Conservation (phyloP, 768 basidiomycete species). For the Hemileccinum impolitum region DNA sequence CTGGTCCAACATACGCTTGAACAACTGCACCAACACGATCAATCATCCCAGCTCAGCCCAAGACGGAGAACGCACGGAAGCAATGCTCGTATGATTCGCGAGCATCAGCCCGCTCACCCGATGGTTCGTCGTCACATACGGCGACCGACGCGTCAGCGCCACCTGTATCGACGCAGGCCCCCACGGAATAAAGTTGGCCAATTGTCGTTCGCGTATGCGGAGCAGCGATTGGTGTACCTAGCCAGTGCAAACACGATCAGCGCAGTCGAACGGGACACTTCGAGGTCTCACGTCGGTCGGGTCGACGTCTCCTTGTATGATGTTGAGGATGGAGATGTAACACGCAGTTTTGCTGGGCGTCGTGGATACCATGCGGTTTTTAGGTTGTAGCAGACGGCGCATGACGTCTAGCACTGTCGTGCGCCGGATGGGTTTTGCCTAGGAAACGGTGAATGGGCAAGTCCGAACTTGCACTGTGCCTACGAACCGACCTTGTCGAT, state of each 20-base stretch:
- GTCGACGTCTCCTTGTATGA: slow-evolving; percentile 98
- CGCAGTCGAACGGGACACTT: not conserved
- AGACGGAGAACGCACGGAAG: slow-evolving; percentile 62
- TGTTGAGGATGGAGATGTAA: slow-evolving; percentile 97
- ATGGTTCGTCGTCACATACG: slow-evolving; percentile 84
- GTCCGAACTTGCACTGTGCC: not conserved
- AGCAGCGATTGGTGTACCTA: slow-evolving; percentile 97
- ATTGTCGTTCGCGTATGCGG: slow-evolving; percentile 92
- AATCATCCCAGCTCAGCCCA: not conserved
- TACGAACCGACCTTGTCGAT: slow-evolving; percentile 81
- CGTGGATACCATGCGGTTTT: slow-evolving; percentile 97
- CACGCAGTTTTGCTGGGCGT: slow-evolving; percentile 89
- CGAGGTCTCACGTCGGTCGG: slow-evolving; percentile 75
- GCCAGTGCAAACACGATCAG: not conserved
- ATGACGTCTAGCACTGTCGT: slow-evolving; percentile 98
- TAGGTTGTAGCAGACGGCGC: slow-evolving; percentile 95
- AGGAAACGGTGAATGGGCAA: not conserved
- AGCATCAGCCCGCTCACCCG: slow-evolving; percentile 98
- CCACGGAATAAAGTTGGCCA: slow-evolving; percentile 99
- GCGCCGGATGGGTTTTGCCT: slow-evolving; percentile 94
- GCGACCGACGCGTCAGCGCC: slow-evolving; percentile 86
- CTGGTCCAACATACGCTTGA: slow-evolving; percentile 94
- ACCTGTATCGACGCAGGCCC: slow-evolving; percentile 98
- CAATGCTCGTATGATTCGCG: slow-evolving; percentile 98
- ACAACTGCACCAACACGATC: slow-evolving; percentile 51